These are phyloP conservation scores for Calocybe indica DNA, from an alignment of 768 basidiomycete genomes.

Conservation along the genomic window DNA sequence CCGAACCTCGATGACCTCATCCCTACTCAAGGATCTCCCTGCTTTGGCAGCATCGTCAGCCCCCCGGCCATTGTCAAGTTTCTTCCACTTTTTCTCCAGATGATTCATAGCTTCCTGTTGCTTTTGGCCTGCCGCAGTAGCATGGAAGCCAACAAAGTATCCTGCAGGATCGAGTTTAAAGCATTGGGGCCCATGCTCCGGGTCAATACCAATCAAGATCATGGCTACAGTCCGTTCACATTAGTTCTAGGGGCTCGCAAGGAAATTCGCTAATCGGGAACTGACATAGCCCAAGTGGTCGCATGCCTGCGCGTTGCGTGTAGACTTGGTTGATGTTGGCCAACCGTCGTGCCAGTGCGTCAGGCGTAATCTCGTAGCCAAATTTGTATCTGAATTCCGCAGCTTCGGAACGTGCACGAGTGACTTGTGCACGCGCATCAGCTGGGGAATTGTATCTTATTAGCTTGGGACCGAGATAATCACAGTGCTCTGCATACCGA, in stretches of 20 bases:
- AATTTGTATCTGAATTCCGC: conserved; percentile 93
- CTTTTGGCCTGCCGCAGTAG: conserved; percentile 93
- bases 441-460: conserved; percentile 38
- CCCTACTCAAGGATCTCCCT: conserved; percentile 63
- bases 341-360: conserved; percentile 88
- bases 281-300: conserved; percentile 92
- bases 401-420: conserved; percentile 82
- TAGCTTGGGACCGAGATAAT: not conserved
- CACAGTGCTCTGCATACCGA: conserved; percentile 48
- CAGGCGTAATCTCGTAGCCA: conserved; percentile 97
- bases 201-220: conserved; percentile 91
- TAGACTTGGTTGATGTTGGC: conserved; percentile 99
- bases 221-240: conserved; percentile 53
- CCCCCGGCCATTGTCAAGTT: conserved; percentile 71
- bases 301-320: conserved; percentile 95
- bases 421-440: conserved; percentile 87
- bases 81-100: conserved; percentile 99
- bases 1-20: conserved; percentile 86
- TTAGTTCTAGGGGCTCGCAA: not conserved
- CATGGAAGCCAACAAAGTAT: conserved; percentile 98
- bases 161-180: conserved; percentile 99
- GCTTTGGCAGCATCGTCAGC: conserved; percentile 76
- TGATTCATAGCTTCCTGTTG: conserved; percentile 99
- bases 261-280: conserved; percentile 1
- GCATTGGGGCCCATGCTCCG: conserved; percentile 89